Evolutionary conservation across 352 stramenopile genomes (phyloP), one percentile per base, ranked within the genome.

Genomic region (Blastocystis sp.): DNA sequence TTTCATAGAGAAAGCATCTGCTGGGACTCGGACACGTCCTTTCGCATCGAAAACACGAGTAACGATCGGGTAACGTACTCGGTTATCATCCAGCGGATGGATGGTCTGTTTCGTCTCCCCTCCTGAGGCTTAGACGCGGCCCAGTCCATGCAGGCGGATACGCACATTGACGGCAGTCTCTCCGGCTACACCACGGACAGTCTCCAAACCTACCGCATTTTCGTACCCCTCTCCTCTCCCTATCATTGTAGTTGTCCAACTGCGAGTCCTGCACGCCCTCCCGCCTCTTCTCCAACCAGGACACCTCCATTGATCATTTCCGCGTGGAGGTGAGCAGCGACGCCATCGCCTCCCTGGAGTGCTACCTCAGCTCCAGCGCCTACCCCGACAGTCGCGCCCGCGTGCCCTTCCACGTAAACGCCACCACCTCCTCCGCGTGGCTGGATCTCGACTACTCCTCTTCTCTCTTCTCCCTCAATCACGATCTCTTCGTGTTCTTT

Each of bases 1-100:
- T 84, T 68, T 45, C 57, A 84, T 24, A 9, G 45, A 69, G 60
- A 61, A 40, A 84, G 74, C 48, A 43, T 68, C 6, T 84, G 74
- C 24, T 42, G 38, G 45, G 21, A 68, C 34, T 84, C 60, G 3
- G 45, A 34, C 48, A 70, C 74, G 2, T 43, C 34, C 42, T 2
- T 68, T 57, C 57, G 34, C 17, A 68, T 84, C n/a, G n/a, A 68
- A 43, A 84, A 69, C 60, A 40, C 34, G 17, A 28, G 40, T 34
- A 34, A 14, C 3, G 57, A 45, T 1, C 11, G 14, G 48, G 34
- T 69, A 2, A 45, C 17, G 3, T 66, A 70, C 48, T 68, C 52
- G 38, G 38, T 84, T 48, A 42, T 60, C 17, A 64, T 69, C 28
- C 74, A 84, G 21, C 54, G 74, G 21, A 69, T 84, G 21, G 74